Evolutionary conservation across 2,329 filamentous ascomycete genomes (phyloP).

Genomic region (Nemania sp.): DNA sequence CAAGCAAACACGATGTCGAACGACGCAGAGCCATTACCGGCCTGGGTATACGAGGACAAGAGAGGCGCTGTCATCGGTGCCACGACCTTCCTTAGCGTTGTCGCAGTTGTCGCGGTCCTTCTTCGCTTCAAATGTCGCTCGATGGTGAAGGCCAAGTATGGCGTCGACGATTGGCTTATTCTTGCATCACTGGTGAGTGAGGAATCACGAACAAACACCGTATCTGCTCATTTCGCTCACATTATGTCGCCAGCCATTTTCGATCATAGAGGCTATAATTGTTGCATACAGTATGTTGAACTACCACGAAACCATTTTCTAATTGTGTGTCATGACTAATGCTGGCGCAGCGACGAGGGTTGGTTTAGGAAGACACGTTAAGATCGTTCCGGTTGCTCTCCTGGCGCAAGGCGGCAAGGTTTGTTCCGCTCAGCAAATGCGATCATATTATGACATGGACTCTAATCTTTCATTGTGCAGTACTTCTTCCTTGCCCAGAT

Average conservation of each 20-base stretch:
- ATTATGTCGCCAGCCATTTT: not conserved
- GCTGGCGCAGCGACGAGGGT: not conserved
- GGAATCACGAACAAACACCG: not conserved
- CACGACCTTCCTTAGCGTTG: not conserved
- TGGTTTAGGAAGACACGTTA: slow-evolving; percentile 1
- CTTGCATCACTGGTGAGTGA: slow-evolving; percentile 2
- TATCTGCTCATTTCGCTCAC: not conserved
- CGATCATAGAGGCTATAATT: not conserved
- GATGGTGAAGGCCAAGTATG: slow-evolving; percentile 32
- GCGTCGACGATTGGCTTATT: slow-evolving; percentile 41
- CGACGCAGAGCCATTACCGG: not conserved
- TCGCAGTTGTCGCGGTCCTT: slow-evolving; percentile 20
- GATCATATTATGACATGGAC: not conserved
- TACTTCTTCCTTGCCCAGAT: slow-evolving; percentile 2
- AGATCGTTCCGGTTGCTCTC: not conserved
- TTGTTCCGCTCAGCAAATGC: not conserved
- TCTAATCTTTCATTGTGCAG: not conserved
- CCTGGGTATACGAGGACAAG: slow-evolving; percentile 2
- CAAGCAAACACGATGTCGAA: not conserved
- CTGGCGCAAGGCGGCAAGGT: slow-evolving; percentile 2
- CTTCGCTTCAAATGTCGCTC: slow-evolving; percentile 40
- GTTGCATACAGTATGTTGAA: not conserved
- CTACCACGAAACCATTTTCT: not conserved
- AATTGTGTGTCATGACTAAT: not conserved
- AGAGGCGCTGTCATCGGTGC: not conserved